These are phyloP conservation scores for Inga laurina DNA, from an alignment of 306 rosid species.

Conservation along the genomic window DNA sequence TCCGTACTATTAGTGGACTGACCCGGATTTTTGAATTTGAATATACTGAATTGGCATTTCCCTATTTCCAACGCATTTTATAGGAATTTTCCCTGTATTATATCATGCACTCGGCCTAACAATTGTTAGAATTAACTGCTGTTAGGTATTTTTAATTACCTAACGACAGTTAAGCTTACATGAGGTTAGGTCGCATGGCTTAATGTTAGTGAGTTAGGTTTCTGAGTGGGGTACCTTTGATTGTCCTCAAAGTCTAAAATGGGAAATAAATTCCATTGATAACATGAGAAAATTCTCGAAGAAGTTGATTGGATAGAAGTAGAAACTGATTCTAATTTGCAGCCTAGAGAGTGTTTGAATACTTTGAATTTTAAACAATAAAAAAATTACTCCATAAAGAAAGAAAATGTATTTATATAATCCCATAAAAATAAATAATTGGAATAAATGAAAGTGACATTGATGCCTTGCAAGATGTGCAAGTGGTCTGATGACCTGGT, in stretches of 20 bases:
- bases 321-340: not conserved
- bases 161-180: not conserved
- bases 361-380: not conserved
- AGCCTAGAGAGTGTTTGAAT: not conserved
- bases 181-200: not conserved
- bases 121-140: not conserved
- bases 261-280: not conserved
- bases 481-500: too few species aligned
- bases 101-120: not conserved
- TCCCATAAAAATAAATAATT: too few species aligned
- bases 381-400: not conserved
- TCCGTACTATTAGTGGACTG: too few species aligned
- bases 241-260: not conserved
- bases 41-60: too few species aligned
- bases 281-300: not conserved
- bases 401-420: too few species aligned
- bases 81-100: too few species aligned
- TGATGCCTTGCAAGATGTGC: too few species aligned
- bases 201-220: not conserved
- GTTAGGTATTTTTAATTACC: not conserved
- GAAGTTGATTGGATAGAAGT: not conserved
- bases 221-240: not conserved
- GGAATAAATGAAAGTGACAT: too few species aligned
- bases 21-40: too few species aligned
- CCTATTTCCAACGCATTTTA: too few species aligned